Evolutionary conservation across 2,329 filamentous ascomycete species (phyloP).

Genomic region (Ampelomyces quisqualis): DNA sequence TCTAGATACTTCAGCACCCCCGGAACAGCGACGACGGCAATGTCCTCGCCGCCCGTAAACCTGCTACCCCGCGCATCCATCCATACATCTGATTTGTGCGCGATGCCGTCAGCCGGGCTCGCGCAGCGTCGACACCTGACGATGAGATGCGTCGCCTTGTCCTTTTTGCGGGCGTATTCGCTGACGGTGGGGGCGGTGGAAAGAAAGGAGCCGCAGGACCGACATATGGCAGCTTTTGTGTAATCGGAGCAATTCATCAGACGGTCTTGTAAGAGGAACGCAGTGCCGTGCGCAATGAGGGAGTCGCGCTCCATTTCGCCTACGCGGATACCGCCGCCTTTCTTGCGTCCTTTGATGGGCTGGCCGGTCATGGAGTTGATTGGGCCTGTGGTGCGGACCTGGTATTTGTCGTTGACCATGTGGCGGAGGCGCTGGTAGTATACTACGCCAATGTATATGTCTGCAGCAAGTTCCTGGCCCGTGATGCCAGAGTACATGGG

Average conservation of each 20-base stretch:
- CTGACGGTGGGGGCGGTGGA: slow-evolving; percentile 76
- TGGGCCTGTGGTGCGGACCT: slow-evolving; percentile 92
- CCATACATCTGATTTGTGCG: slow-evolving; percentile 73
- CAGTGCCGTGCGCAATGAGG: slow-evolving; percentile 89
- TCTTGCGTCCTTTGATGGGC: slow-evolving; percentile 93
- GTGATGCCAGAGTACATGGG: slow-evolving; percentile 98
- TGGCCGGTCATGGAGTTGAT: slow-evolving; percentile 89
- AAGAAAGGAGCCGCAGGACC: slow-evolving; percentile 84
- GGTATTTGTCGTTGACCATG: slow-evolving; percentile 99
- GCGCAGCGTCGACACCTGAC: slow-evolving; percentile 82
- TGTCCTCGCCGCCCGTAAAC: slow-evolving; percentile 86
- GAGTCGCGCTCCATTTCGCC: slow-evolving; percentile 99
- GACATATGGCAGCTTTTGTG: slow-evolving; percentile 84
- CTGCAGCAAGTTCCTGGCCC: slow-evolving; percentile 86
- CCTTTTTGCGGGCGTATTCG: slow-evolving; percentile 59
- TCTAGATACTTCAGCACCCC: slow-evolving; percentile 91
- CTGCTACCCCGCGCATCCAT: slow-evolving; percentile 83
- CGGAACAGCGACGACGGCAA: slow-evolving; percentile 87
- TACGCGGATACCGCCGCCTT: slow-evolving; percentile 96
- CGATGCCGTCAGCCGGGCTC: slow-evolving; percentile 47
- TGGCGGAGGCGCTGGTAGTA: slow-evolving; percentile 98
- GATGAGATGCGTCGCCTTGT: slow-evolving; percentile 62
- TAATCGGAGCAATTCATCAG: slow-evolving; percentile 98
- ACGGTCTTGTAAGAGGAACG: slow-evolving; percentile 91
- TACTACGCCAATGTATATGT: slow-evolving; percentile 95